Evolutionary conservation across 2,329 filamentous ascomycete genomes (phyloP).

Genomic region (Beauveria rudraprayagi): DNA sequence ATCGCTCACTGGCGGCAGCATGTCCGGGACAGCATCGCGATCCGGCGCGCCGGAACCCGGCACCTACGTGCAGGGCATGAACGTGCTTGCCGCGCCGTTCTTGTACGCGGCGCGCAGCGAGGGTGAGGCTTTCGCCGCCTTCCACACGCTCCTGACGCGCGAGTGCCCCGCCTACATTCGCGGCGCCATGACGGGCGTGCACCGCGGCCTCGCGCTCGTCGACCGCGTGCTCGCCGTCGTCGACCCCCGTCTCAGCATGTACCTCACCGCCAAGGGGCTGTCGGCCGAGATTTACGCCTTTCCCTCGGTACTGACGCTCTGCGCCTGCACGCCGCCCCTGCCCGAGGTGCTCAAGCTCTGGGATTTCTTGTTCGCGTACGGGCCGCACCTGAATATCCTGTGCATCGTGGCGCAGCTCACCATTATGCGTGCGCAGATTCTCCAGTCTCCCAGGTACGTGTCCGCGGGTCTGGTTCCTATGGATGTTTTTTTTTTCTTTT

Average conservation of each 20-base stretch:
- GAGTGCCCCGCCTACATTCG: constrained; percentile 92
- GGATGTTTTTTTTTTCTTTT: constrained; percentile 1
- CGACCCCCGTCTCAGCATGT: constrained; percentile 76
- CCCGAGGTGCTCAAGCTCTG: constrained; percentile 89
- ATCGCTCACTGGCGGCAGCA: not conserved
- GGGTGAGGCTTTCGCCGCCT: constrained; percentile 86
- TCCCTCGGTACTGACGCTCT: constrained; percentile 86
- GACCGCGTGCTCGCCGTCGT: constrained; percentile 89
- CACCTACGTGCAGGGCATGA: constrained; percentile 98
- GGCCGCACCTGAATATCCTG: constrained; percentile 86
- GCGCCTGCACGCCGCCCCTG: constrained; percentile 88
- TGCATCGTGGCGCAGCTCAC: constrained; percentile 95
- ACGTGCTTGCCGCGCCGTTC: constrained; percentile 91
- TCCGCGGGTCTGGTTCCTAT: not conserved
- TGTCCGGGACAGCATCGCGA: not conserved
- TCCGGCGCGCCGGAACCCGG: constrained; percentile 53
- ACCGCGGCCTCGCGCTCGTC: constrained; percentile 81
- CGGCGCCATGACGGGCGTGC: constrained; percentile 94
- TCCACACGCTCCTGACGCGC: constrained; percentile 76
- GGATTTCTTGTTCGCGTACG: constrained; percentile 97
- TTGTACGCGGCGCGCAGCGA: constrained; percentile 91
- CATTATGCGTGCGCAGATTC: constrained; percentile 73
- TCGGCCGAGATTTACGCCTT: constrained; percentile 95
- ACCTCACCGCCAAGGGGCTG: constrained; percentile 79
- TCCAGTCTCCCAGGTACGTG: constrained; percentile 72